phyloP scores from a whole-genome alignment of 371 early-diverging fungal species.

The Fennellomyces sp. region DNA sequence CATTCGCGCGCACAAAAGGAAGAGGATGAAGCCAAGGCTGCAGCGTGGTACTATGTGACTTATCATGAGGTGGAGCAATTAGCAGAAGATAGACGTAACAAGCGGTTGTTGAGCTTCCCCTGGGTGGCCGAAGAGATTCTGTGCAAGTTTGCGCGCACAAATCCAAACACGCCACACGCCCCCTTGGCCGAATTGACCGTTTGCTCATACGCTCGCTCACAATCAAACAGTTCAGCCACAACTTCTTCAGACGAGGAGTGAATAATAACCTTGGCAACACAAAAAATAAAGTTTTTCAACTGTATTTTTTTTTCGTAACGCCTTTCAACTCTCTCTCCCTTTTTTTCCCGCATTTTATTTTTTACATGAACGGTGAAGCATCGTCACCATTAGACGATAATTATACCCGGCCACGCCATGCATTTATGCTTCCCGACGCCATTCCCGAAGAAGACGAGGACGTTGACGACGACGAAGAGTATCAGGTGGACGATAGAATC shows the following conservation, averaged over 20 bases:
- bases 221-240: too few species aligned
- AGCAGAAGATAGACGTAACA: constrained; percentile 4
- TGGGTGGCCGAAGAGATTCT: constrained; percentile 64
- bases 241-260: too few species aligned
- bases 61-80: constrained; percentile 47
- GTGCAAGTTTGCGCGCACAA: constrained; percentile 33
- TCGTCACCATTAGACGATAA: constrained; percentile 1
- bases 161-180: too few species aligned
- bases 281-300: too few species aligned
- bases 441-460: constrained; percentile 4
- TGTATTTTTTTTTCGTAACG: background rate
- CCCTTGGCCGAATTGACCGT: too few species aligned
- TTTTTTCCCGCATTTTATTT: background rate
- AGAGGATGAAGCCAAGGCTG: constrained; percentile 53
- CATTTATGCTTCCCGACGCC: constrained; percentile 3
- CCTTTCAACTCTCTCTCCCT: background rate
- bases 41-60: constrained; percentile 74
- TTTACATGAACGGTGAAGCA: constrained; percentile 1
- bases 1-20: background rate
- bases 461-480: background rate
- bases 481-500: background rate
- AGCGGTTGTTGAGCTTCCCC: constrained; percentile 55
- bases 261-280: background rate
- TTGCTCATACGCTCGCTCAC: too few species aligned
- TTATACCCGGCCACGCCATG: constrained; percentile 8